These are phyloP conservation scores for Solanum peruvianum DNA, from an alignment of 257 asterid genomes.

Conservation along the genomic window DNA sequence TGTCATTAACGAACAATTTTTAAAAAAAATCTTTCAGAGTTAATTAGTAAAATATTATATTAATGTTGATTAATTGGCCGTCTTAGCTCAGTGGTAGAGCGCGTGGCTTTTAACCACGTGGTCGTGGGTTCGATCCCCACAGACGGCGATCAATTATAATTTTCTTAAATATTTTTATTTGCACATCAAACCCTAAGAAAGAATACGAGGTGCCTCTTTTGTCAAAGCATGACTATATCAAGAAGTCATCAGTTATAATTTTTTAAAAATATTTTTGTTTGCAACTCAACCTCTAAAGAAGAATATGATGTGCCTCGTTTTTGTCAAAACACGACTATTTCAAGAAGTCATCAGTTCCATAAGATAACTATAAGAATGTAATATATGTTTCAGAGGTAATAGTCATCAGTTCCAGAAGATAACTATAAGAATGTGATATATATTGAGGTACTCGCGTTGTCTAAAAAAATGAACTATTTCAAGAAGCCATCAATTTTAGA, in stretches of 20 bases:
- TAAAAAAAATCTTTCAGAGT: fast-evolving
- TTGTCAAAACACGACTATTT: too few species aligned
- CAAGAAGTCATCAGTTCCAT: background rate
- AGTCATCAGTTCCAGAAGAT: background rate
- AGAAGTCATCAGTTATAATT: background rate
- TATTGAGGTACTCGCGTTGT: too few species aligned
- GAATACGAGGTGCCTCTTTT: background rate
- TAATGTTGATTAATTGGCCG: slow-evolving; percentile 1
- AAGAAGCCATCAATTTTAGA: background rate
- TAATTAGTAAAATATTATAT: background rate
- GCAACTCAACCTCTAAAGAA: too few species aligned
- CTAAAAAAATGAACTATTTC: background rate
- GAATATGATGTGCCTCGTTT: too few species aligned
- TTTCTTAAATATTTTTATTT: too few species aligned
- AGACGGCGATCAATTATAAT: background rate
- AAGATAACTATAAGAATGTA: background rate
- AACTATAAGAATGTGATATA: background rate
- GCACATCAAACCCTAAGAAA: background rate
- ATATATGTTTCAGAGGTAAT: too few species aligned
- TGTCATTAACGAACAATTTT: background rate
- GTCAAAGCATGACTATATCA: background rate
- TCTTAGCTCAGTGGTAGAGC: slow-evolving; percentile 98
- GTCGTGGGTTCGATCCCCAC: slow-evolving; percentile 99
- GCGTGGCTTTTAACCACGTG: slow-evolving; percentile 99
- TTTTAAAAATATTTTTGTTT: too few species aligned